Evolutionary conservation across 495 filamentous ascomycete species (phyloP).

Genomic region (Astrothelium macrocarpum): DNA sequence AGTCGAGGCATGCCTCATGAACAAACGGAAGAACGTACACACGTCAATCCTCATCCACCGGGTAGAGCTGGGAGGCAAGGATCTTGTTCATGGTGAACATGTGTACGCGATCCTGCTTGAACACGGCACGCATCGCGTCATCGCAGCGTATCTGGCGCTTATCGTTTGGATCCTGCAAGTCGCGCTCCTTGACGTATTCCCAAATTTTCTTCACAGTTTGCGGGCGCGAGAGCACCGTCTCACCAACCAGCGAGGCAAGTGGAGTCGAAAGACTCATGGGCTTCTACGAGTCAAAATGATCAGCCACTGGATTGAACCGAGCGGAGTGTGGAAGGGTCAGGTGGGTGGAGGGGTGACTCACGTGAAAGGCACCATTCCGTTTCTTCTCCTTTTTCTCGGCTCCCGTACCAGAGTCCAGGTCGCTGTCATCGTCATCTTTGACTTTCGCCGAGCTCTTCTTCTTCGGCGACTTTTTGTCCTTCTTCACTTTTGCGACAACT

Average conservation of each 20-base stretch:
- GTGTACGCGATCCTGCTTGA: conserved; percentile 81
- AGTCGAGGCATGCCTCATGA: background rate
- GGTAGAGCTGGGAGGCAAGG: conserved; percentile 57
- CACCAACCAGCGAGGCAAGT: conserved; percentile 51
- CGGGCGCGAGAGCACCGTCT: conserved; percentile 71
- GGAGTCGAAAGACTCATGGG: conserved; percentile 55
- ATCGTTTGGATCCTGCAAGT: conserved; percentile 84
- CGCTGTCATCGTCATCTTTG: conserved; percentile 69
- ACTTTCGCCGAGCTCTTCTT: conserved; percentile 70
- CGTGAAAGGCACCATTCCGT: conserved; percentile 61
- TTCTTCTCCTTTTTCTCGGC: conserved; percentile 42
- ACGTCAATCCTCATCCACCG: conserved; percentile 41
- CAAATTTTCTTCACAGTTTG: conserved; percentile 94
- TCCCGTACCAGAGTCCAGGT: conserved; percentile 53
- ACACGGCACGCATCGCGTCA: conserved; percentile 77
- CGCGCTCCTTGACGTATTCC: conserved; percentile 79
- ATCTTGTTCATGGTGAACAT: conserved; percentile 99
- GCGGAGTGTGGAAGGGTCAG: background rate
- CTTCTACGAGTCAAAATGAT: conserved; percentile 41
- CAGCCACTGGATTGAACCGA: background rate
- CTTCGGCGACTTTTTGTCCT: conserved; percentile 57
- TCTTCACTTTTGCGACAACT: conserved; percentile 34
- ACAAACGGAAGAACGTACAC: background rate
- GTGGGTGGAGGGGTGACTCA: conserved; percentile 29
- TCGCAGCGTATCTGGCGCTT: conserved; percentile 89